These are phyloP conservation scores for Carex kokanica DNA, from an alignment of 176 grass and related monocot genomes.

Conservation along the genomic window DNA sequence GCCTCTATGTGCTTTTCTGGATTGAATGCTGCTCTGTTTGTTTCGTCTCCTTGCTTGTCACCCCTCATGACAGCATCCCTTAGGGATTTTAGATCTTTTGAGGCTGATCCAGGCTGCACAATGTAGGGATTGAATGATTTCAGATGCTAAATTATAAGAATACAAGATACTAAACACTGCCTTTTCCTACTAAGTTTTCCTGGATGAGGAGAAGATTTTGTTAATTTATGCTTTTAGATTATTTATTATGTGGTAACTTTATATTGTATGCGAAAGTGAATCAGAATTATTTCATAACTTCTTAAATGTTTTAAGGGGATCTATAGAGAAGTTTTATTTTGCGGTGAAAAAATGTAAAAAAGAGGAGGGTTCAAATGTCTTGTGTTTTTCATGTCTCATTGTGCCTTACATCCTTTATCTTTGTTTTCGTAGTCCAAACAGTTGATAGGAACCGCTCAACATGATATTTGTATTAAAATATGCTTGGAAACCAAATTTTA, in stretches of 20 bases:
- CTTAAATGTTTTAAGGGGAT: neutral
- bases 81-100: conserved; percentile 64
- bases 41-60: conserved; percentile 31
- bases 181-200: neutral
- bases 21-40: conserved; percentile 42
- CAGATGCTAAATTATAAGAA: conserved; percentile 5
- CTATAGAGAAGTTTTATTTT: neutral
- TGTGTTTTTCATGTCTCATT: too few relatives aligned
- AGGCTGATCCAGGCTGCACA: conserved; percentile 41
- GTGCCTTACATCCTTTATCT: too few relatives aligned
- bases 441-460: too few relatives aligned
- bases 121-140: neutral
- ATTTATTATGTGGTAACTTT: neutral
- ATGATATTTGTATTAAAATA: too few relatives aligned
- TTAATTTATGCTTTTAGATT: neutral
- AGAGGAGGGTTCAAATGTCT: too few relatives aligned
- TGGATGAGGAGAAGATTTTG: neutral
- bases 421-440: too few relatives aligned
- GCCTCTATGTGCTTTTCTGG: conserved; percentile 77
- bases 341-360: too few relatives aligned
- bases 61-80: conserved; percentile 51
- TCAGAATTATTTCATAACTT: neutral
- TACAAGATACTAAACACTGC: neutral
- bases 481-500: too few relatives aligned
- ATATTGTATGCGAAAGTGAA: neutral